Percentiles rank a stretch among this genome's conserved stretches.
Conservation (phyloP, 2,329 filamentous ascomycete species). For the Alternaria solani region DNA sequence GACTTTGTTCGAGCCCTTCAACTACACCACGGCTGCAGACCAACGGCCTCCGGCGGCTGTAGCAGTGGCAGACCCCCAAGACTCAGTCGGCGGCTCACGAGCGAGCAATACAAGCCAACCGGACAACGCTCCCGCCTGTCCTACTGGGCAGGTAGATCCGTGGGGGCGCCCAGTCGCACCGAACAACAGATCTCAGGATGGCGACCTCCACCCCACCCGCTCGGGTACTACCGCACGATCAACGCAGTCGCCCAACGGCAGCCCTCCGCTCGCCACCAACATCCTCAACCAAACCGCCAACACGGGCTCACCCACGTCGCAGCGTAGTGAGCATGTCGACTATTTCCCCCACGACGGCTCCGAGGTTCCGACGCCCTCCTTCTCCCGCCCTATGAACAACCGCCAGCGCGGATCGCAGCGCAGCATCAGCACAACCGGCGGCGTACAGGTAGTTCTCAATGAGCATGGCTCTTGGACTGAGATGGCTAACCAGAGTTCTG, state of each 20-base stretch:
- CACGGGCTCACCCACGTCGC: constrained; percentile 44
- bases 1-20: constrained; percentile 90
- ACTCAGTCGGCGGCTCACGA: constrained; percentile 41
- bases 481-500: constrained; percentile 82
- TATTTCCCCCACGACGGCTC: constrained; percentile 46
- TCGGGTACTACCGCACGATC: constrained; percentile 50
- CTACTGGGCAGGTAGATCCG: constrained; percentile 43
- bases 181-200: constrained; percentile 45
- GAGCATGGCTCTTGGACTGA: constrained; percentile 91
- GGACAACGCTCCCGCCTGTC: constrained; percentile 44
- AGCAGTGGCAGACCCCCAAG: constrained; percentile 38
- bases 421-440: constrained; percentile 79
- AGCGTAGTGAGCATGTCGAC: constrained; percentile 47
- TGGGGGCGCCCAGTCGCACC: constrained; percentile 39
- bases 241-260: constrained; percentile 58
- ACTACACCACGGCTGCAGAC: constrained; percentile 86
- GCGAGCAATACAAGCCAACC: constrained; percentile 47
- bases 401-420: constrained; percentile 69
- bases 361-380: constrained; percentile 42
- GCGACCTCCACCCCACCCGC: constrained; percentile 48
- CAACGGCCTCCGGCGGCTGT: constrained; percentile 63
- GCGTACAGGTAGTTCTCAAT: constrained; percentile 89
- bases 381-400: constrained; percentile 51
- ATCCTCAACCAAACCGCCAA: constrained; percentile 32
- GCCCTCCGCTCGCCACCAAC: constrained; percentile 52